These are phyloP conservation scores for Oenanthe sinensis DNA, from an alignment of 129 eudicot species.

Conservation along the genomic window DNA sequence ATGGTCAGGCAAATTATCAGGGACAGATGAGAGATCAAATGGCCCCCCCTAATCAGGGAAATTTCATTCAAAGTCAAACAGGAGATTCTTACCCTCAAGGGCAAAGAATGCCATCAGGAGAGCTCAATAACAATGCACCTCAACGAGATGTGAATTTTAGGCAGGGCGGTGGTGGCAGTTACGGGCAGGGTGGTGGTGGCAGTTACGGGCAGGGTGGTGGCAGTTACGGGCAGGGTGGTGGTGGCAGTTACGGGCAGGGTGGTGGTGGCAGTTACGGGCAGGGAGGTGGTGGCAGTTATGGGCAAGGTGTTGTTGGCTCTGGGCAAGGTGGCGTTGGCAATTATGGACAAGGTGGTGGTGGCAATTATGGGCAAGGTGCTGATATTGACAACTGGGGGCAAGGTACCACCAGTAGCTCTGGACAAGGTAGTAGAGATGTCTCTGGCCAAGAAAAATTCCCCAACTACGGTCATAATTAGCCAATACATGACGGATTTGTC, in stretches of 20 bases:
- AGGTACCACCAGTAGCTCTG: slow-evolving; percentile 15
- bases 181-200: slow-evolving; percentile 19
- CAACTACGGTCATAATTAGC: slow-evolving; percentile 15
- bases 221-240: slow-evolving; percentile 17
- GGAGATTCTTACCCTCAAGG: slow-evolving; percentile 23
- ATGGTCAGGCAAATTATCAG: slow-evolving; percentile 36
- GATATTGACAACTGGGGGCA: slow-evolving; percentile 16
- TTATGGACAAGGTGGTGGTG: slow-evolving; percentile 16
- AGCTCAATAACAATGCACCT: slow-evolving; percentile 22
- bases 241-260: slow-evolving; percentile 20
- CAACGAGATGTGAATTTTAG: slow-evolving; percentile 27
- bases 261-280: slow-evolving; percentile 19
- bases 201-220: slow-evolving; percentile 22
- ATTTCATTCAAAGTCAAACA: slow-evolving; percentile 26
- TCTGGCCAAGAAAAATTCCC: slow-evolving; percentile 18
- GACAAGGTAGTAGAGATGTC: slow-evolving; percentile 15
- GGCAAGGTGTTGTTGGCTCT: slow-evolving; percentile 14
- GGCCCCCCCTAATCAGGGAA: slow-evolving; percentile 26
- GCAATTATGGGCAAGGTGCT: slow-evolving; percentile 14
- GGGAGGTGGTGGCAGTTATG: slow-evolving; percentile 20
- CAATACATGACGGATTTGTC: slow-evolving; percentile 28
- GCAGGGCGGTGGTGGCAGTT: slow-evolving; percentile 19
- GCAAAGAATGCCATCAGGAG: slow-evolving; percentile 14
- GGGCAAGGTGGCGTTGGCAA: slow-evolving; percentile 16
- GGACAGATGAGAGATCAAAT: slow-evolving; percentile 30